Evolutionary conservation across 2,329 filamentous ascomycete species (phyloP), one percentile per base, ranked within the genome.

Genomic region (Huntiella moniliformis): DNA sequence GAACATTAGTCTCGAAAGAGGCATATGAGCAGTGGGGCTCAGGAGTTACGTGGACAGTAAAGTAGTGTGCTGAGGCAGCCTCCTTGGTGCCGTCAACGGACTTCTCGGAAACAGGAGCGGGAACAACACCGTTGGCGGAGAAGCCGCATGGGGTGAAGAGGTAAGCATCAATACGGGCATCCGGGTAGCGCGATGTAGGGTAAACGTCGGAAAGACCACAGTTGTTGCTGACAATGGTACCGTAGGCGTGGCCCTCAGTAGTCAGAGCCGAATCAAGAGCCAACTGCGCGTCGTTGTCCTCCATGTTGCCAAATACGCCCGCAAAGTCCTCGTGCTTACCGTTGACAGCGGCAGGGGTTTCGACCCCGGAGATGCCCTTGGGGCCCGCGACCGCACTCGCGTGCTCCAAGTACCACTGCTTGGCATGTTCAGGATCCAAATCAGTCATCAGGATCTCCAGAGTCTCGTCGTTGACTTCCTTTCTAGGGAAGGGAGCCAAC

Each of bases 1-100:
- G 91, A 3, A 98, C 88, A 55, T 96, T 98, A 53, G 91, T 96
- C 68, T 98, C 91, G 58, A 98, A 98, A 2, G 86, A 95, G 33
- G 91, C 91, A 60, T 93, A 98, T 4, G 87, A 95, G 68, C 88
- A 98, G 56, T 94, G 78, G 11, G 88, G 85, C 68, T 98, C 91
- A 0, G 91, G 91, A 0, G 91, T 98, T 53, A 98, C 91, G 58
- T 98, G 91, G 17, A 98, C 91, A 1, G 88, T 98, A 64, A 95
- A 98, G 66, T 98, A 98, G 64, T 96, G 86, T 36, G 75, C 80
- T 3, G 72, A 66, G 44, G 67, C 68, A 50, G 47, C 13, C 16
- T 40, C 41, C 15, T 41, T 41, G 15, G 28, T 16, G 31, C 8
- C 40, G 3, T 53, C 53, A 44, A 55, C 55, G 33, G 56, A 67